Evolutionary conservation across 1,139 yeast genomes (phyloP), one percentile per base, ranked within the genome.

Genomic region (Yueomyces sp.): DNA sequence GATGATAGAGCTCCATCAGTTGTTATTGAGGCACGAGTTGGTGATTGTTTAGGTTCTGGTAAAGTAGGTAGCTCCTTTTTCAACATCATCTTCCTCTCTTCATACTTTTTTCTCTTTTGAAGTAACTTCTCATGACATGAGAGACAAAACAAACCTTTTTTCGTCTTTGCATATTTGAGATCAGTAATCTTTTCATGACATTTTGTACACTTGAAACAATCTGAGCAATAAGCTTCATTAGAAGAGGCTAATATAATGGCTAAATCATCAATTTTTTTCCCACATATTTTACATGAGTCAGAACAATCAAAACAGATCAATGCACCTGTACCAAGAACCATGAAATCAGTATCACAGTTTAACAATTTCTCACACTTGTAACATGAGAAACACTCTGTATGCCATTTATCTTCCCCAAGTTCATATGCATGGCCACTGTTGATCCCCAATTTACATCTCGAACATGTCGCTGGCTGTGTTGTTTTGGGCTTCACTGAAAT

Each of bases 101-200:
- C 54, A 37, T 49, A 48, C 31, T 45, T 42, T 43, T 52, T 52
- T 30, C 56, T 47, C 42, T 52, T 55, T 19, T 50, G 50, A 63
- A 89, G 67, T 47, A 89, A 67, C 53, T 79, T 76, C 56, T 86
- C 91, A 63, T 91, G 96, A 60, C 98, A 91, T 37, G 73, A 72
- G 86, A 89, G 86, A 65, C 98, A 91, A 59, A 87, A 89, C 36
- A 91, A 68, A 0, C 97, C 98, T 57, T 84, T 89, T 37, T 91
- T 81, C 1, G 97, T 91, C 57, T 95, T 72, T 27, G 97, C 97
- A 58, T 91, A 91, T 51, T 89, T 72, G 53, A 89, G 68, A 62
- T 91, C 96, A 55, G 84, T 95, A 48, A 91, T 91, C 50, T 81
- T 81, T 50, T 76, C 76, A 58, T 81, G 80, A 66, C 98, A 91